Evolutionary conservation across 148 eudicot genomes (phyloP).

Genomic region (Simmondsia chinensis): DNA sequence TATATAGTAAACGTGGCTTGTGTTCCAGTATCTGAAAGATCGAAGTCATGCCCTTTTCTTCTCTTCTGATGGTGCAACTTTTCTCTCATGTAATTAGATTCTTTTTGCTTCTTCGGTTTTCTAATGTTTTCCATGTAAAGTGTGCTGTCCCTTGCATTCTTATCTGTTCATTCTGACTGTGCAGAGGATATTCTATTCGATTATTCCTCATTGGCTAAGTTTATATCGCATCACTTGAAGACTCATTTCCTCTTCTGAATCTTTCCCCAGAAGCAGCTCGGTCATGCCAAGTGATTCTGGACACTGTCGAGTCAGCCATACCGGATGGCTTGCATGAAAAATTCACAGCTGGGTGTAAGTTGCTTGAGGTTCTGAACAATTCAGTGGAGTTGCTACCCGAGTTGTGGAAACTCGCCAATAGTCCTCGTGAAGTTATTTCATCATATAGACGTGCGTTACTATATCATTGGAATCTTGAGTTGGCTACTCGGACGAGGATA

Average conservation of each 20-base stretch:
- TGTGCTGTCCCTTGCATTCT: too few species aligned
- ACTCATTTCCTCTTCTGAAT: slow-evolving; percentile 9
- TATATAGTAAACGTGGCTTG: too few species aligned
- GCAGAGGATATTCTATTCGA: too few species aligned
- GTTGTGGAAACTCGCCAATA: slow-evolving; percentile 50
- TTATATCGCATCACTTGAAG: neutral
- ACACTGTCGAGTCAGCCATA: slow-evolving; percentile 57
- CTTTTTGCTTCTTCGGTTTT: too few species aligned
- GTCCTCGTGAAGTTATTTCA: slow-evolving; percentile 44
- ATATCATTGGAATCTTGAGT: slow-evolving; percentile 57
- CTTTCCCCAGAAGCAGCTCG: slow-evolving; percentile 81
- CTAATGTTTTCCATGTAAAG: too few species aligned
- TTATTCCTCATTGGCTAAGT: neutral
- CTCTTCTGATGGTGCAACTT: too few species aligned
- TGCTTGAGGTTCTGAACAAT: slow-evolving; percentile 55
- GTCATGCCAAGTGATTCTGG: slow-evolving; percentile 65
- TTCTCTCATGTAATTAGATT: too few species aligned
- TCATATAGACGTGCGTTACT: slow-evolving; percentile 71
- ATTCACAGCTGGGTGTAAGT: slow-evolving; percentile 44
- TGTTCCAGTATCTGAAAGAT: too few species aligned
- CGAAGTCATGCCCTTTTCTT: too few species aligned
- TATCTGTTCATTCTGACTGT: too few species aligned
- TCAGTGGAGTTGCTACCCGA: slow-evolving; percentile 79
- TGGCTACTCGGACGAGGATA: slow-evolving; percentile 42
- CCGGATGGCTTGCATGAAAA: slow-evolving; percentile 72